Percentiles rank a stretch among this genome's conserved stretches.
These are phyloP conservation scores for Fusarium sp. DNA, from an alignment of 2,329 filamentous ascomycete genomes.

Conservation along the genomic window DNA sequence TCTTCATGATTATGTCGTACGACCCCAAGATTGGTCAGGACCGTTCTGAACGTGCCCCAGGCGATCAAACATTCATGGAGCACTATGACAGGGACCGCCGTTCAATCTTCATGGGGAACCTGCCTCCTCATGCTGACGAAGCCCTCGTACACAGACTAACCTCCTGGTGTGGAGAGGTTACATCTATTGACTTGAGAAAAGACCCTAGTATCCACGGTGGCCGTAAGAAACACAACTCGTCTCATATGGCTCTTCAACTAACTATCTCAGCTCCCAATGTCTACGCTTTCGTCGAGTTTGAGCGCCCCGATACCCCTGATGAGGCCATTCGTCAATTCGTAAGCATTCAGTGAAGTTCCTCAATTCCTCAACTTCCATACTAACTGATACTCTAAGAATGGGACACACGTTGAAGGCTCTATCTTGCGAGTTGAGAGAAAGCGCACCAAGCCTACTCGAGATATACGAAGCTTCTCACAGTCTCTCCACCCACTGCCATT, in stretches of 20 bases:
- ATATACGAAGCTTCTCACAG: background rate
- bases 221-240: conserved; percentile 14
- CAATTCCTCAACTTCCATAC: background rate
- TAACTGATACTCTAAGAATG: conserved; percentile 45
- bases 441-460: conserved; percentile 37
- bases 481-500: background rate
- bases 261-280: conserved; percentile 35
- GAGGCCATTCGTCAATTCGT: conserved; percentile 52
- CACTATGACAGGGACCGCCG: conserved; percentile 58
- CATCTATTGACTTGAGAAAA: conserved; percentile 24
- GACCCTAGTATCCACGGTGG: conserved; percentile 9
- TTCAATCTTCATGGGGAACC: conserved; percentile 60
- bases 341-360: conserved; percentile 36
- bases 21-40: conserved; percentile 21
- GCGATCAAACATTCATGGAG: conserved; percentile 32
- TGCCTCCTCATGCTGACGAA: conserved; percentile 54
- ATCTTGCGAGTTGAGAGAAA: conserved; percentile 55
- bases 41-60: conserved; percentile 6
- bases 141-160: conserved; percentile 53
- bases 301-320: conserved; percentile 52
- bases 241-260: conserved; percentile 9
- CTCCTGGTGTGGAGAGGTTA: conserved; percentile 53
- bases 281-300: conserved; percentile 56
- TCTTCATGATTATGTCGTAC: conserved; percentile 21
- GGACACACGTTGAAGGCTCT: conserved; percentile 46